Evolutionary conservation across 495 filamentous ascomycete genomes (phyloP).

Genomic region (Copromyces sp.): DNA sequence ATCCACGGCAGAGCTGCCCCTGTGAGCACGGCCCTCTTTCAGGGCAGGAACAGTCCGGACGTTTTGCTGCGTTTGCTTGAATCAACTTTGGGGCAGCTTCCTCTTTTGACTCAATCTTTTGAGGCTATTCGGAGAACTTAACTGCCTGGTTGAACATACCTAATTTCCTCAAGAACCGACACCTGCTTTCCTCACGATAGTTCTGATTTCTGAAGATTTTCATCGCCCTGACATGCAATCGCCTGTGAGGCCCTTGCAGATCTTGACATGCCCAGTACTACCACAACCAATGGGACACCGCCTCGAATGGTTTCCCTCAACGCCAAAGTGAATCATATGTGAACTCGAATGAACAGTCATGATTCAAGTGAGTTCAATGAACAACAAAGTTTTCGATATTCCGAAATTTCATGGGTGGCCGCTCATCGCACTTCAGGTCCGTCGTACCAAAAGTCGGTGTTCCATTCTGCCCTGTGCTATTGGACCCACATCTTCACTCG

Average conservation of each 20-base stretch:
- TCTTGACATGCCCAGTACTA: not conserved
- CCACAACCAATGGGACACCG: not conserved
- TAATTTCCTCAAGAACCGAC: not conserved
- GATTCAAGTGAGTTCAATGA: not conserved
- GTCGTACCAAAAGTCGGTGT: not conserved
- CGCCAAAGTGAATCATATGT: not conserved
- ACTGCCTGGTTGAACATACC: not conserved
- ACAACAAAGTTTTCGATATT: not conserved
- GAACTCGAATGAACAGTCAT: not conserved
- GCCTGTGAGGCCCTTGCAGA: not conserved
- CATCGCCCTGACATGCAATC: not conserved
- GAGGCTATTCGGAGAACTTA: not conserved
- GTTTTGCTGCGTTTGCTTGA: not conserved
- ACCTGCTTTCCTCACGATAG: not conserved
- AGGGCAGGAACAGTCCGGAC: not conserved
- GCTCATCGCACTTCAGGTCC: not conserved
- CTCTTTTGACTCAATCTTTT: not conserved
- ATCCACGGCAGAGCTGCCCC: not conserved
- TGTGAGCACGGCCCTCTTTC: not conserved
- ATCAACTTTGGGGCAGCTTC: not conserved
- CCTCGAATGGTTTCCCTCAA: not conserved
- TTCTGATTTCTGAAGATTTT: not conserved
- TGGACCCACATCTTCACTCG: not conserved
- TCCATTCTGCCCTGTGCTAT: not conserved
- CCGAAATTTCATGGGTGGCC: not conserved